A percentile compares a stretch with the other conserved stretches of the same genome.
These are phyloP conservation scores for Ceratopteris richardii DNA, from an alignment of 75 land plant species.

Conservation along the genomic window DNA sequence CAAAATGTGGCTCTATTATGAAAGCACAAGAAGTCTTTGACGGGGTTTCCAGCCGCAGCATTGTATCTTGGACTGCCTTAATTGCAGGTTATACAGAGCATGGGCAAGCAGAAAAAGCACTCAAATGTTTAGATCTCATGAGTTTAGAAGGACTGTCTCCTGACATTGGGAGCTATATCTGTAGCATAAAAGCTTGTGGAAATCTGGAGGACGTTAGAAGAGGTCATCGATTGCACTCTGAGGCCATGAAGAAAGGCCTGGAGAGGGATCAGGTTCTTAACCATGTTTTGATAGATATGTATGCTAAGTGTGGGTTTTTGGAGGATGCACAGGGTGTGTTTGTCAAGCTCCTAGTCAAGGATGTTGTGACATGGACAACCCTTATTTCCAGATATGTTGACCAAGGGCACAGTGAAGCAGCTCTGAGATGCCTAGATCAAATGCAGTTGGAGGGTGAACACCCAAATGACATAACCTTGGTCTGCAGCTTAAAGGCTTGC, in stretches of 20 bases:
- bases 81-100: constrained; percentile 12
- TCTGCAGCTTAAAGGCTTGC: constrained; percentile 12
- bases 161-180: constrained; percentile 1
- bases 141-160: constrained; percentile 2
- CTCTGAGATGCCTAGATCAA: neutral
- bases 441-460: neutral
- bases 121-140: constrained; percentile 7
- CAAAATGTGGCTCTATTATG: constrained; percentile 8
- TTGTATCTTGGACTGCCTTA: constrained; percentile 12
- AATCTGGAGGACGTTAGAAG: neutral
- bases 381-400: neutral
- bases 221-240: constrained; percentile 4
- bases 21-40: constrained; percentile 2
- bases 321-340: constrained; percentile 6
- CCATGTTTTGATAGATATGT: constrained; percentile 19
- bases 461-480: constrained; percentile 10
- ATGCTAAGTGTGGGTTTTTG: constrained; percentile 15
- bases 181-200: constrained; percentile 10
- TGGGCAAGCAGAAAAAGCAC: neutral
- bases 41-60: neutral
- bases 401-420: neutral
- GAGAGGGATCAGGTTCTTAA: neutral
- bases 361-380: neutral
- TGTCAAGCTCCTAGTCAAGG: neutral
- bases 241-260: neutral